phyloP scores from a whole-genome alignment of 768 basidiomycete species.

The Cyclocybe cylindracea region DNA sequence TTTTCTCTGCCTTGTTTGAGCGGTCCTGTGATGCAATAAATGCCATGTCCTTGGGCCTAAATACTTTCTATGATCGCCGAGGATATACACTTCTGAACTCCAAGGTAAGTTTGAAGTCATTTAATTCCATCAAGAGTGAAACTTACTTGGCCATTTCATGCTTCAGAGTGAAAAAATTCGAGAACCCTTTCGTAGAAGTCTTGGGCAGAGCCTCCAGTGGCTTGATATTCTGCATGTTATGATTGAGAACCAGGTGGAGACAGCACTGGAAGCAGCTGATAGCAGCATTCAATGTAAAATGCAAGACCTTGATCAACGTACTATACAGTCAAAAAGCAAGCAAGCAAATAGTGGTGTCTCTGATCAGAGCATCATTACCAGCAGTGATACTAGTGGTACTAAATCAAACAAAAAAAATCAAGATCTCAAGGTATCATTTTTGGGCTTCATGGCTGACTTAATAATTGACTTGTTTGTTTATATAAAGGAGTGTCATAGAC shows the following conservation, averaged over 20 bases:
- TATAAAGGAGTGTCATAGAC: constrained; percentile 11
- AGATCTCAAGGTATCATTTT: too few relatives aligned
- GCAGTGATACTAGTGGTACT: too few relatives aligned
- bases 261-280: neutral
- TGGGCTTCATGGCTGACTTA: too few relatives aligned
- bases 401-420: too few relatives aligned
- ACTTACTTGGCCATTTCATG: too few relatives aligned
- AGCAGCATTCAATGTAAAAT: neutral
- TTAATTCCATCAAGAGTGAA: too few relatives aligned
- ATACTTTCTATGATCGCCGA: constrained; percentile 26
- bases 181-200: constrained; percentile 21
- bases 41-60: constrained; percentile 25
- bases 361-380: too few relatives aligned
- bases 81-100: constrained; percentile 19
- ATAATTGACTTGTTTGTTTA: too few relatives aligned
- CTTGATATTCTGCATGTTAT: constrained; percentile 14
- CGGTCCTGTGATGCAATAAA: constrained; percentile 36
- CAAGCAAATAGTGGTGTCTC: too few relatives aligned
- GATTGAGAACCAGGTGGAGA: constrained; percentile 8
- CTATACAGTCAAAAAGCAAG: neutral
- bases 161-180: constrained; percentile 14
- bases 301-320: neutral
- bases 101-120: too few relatives aligned
- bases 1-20: constrained; percentile 35
- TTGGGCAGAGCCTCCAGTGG: constrained; percentile 24